Conservation (phyloP, 225 moss, liverwort and hornwort species). For the Bryum argenteum region DNA sequence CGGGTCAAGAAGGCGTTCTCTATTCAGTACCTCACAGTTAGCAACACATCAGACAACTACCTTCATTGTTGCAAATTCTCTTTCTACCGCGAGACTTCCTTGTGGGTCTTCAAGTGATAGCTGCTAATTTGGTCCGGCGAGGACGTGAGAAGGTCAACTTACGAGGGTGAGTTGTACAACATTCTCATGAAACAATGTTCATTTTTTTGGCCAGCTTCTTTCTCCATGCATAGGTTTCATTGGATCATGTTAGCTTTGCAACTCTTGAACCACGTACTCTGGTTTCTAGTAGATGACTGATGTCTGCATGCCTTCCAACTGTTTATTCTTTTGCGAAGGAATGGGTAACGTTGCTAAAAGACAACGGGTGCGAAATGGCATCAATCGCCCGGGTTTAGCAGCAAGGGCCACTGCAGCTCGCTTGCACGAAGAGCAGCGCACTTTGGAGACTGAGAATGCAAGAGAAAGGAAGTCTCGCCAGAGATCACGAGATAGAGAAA, state of each 20-base stretch:
- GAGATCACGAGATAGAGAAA: background rate
- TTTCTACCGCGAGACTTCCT: background rate
- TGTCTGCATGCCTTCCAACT: background rate
- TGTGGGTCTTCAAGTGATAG: background rate
- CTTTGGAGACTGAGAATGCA: fast-evolving
- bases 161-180: too few species aligned
- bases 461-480: background rate
- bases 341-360: background rate
- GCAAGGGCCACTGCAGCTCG: fast-evolving
- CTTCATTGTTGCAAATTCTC: background rate
- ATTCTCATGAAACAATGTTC: too few species aligned
- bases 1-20: too few species aligned
- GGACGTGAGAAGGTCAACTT: background rate
- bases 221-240: background rate
- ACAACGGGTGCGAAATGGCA: background rate
- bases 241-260: background rate
- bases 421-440: background rate
- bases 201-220: background rate
- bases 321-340: fast-evolving
- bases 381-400: fast-evolving
- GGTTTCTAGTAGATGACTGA: background rate
- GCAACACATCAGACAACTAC: background rate
- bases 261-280: background rate
- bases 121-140: background rate
- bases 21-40: background rate